Evolutionary conservation across 225 moss, liverwort and hornwort species (phyloP), one percentile per base, ranked within the genome.

Genomic region (Asterella californica): DNA sequence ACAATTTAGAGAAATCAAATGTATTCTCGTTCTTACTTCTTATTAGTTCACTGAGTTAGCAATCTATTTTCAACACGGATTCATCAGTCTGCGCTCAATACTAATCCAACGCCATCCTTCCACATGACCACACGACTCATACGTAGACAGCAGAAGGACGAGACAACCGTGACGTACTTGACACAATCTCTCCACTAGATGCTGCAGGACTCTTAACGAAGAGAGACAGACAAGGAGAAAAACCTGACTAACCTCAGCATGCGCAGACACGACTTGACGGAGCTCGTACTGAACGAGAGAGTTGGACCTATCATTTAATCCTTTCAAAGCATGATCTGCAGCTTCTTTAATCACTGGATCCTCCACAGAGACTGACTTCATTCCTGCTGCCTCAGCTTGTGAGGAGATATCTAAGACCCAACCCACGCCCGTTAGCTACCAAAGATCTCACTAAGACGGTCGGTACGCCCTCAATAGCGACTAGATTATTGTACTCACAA

Each of bases 341-440:
- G 87, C 87, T 82, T 87, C 87, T 82, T 87, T 82, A 63, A 87
- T 80, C 60, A 87, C 87, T 82, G 87, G 87, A 80, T 87, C 87
- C 66, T 74, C 87, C 77, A 80, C 87, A 78, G 87, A 64, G 27
- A 87, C 64, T 59, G 73, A 79, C 74, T 82, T 79, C 82, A 84
- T 76, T 50, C 83, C 87, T 46, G 80, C 81, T 55, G 65, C 53
- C 48, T 82, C 84, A 49, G 82, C 76, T 81, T 81, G 76, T 59
- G 80, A 69, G 30, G 81, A 79, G 77, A 80, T 76, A 82, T 82
- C 87, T 87, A 82, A 76, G 70, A 78, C 82, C 84, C 83, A 82
- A 81, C 71, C 72, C 80, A 82, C 53, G 61, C 10, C 45, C 71
- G 83, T 86, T 64, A 86, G 81, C 83, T 83, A 80, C 46, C 30